A percentile compares a stretch with the other conserved stretches of the same genome.
Evolutionary conservation across 805 yeast species (phyloP).

Genomic region (Zygoascus ofunaensis): DNA sequence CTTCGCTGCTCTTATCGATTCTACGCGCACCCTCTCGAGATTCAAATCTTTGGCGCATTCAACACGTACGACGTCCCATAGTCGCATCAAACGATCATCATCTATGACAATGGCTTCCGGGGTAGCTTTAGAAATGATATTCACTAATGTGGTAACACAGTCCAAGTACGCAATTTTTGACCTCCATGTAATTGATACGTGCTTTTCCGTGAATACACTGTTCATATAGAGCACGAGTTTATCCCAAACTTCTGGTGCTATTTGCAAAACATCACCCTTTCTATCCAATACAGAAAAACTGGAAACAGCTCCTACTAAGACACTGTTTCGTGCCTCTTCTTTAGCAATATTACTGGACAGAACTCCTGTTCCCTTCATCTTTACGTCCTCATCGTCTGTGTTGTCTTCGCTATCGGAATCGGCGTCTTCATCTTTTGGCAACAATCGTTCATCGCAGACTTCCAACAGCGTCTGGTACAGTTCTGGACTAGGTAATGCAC

Average conservation of each 20-base stretch:
- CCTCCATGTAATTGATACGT: slow-evolving; percentile 47
- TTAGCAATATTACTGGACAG: slow-evolving; percentile 3
- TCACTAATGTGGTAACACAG: slow-evolving; percentile 25
- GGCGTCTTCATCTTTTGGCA: slow-evolving; percentile 29
- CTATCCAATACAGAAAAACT: slow-evolving; percentile 6
- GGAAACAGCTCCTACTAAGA: slow-evolving; percentile 14
- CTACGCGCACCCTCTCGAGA: slow-evolving; percentile 50
- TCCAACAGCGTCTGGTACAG: slow-evolving; percentile 30
- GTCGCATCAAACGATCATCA: background rate
- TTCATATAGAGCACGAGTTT: slow-evolving; percentile 25
- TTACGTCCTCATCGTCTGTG: slow-evolving; percentile 27
- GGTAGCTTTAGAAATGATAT: slow-evolving; percentile 8
- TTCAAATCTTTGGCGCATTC: slow-evolving; percentile 11
- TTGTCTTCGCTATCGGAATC: slow-evolving; percentile 34
- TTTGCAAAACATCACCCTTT: slow-evolving; percentile 6
- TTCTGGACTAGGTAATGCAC: slow-evolving; percentile 27
- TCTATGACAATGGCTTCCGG: background rate
- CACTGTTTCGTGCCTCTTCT: slow-evolving; percentile 14
- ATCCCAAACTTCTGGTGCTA: slow-evolving; percentile 26
- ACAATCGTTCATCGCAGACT: slow-evolving; percentile 27
- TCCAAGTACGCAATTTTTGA: slow-evolving; percentile 42
- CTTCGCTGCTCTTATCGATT: slow-evolving; percentile 35
- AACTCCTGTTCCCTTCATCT: slow-evolving; percentile 15
- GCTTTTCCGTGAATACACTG: slow-evolving; percentile 11
- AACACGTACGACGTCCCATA: slow-evolving; percentile 10